Conservation (phyloP, 2,329 filamentous ascomycete species). For the Ophiostoma quercus region DNA sequence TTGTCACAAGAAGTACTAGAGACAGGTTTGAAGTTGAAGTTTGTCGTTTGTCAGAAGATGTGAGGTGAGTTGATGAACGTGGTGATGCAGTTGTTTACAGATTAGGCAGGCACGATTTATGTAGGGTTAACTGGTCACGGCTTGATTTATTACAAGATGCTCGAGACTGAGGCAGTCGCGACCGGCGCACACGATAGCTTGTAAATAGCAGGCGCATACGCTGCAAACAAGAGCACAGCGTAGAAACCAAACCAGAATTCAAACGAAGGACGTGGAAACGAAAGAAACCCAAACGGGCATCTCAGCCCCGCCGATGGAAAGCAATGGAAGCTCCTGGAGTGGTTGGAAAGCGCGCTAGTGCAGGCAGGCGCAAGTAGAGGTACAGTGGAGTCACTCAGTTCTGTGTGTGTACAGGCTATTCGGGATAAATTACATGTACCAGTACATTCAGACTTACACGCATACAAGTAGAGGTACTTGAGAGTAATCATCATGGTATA, state of each 20-base stretch:
- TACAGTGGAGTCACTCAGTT: background rate
- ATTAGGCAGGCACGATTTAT: background rate
- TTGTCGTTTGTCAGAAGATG: background rate
- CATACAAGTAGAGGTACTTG: background rate
- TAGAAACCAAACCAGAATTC: background rate
- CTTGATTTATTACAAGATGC: background rate
- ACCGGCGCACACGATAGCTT: slow-evolving; percentile 3
- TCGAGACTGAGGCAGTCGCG: background rate
- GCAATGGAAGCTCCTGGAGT: slow-evolving; percentile 29
- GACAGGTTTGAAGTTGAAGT: background rate
- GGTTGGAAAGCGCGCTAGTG: slow-evolving; percentile 22
- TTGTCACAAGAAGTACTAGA: background rate
- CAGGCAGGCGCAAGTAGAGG: slow-evolving; percentile 4
- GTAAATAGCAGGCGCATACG: background rate
- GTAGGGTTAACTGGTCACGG: background rate
- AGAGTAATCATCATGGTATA: no score
- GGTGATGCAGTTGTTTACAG: background rate
- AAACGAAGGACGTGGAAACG: slow-evolving; percentile 7
- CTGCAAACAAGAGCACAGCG: background rate
- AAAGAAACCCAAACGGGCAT: slow-evolving; percentile 24
- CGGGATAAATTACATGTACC: background rate
- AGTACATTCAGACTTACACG: slow-evolving; percentile 14
- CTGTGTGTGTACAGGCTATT: background rate
- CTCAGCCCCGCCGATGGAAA: slow-evolving; percentile 29
- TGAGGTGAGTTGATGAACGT: background rate